Percentiles rank a stretch among this genome's conserved stretches.
phyloP scores from a whole-genome alignment of 2,329 filamentous ascomycete species.

The Blastomyces gilchristii region DNA sequence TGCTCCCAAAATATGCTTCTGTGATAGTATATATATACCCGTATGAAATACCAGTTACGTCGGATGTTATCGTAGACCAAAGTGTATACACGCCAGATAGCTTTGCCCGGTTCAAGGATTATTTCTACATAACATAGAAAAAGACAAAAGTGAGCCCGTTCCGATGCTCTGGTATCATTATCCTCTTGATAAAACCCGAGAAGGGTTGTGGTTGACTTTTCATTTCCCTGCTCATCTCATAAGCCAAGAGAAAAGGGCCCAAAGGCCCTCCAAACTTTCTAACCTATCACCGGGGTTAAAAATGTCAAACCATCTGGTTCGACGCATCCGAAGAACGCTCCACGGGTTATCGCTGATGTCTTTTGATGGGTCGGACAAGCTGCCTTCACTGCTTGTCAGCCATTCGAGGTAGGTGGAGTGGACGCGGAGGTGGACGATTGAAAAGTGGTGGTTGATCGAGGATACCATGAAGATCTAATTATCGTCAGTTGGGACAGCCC shows the following conservation, averaged over 20 bases:
- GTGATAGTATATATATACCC: too few species aligned
- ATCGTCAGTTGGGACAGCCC: background rate
- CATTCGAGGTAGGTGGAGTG: constrained; percentile 48
- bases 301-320: constrained; percentile 51
- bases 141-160: background rate
- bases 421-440: constrained; percentile 48
- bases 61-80: too few species aligned
- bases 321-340: constrained; percentile 44
- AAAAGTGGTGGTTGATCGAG: constrained; percentile 52
- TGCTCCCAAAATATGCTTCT: too few species aligned
- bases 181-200: background rate
- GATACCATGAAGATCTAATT: constrained; percentile 51
- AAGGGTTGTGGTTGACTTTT: background rate
- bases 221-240: constrained; percentile 22
- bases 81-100: too few species aligned
- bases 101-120: too few species aligned
- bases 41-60: too few species aligned
- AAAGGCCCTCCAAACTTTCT: constrained; percentile 47
- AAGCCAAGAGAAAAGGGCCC: constrained; percentile 49
- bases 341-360: constrained; percentile 32
- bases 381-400: constrained; percentile 37
- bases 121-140: too few species aligned
- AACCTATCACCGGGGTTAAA: constrained; percentile 44
- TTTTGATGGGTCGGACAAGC: constrained; percentile 15
- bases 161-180: background rate